Percentiles rank a stretch among this genome's conserved stretches.
phyloP scores from a whole-genome alignment of 768 basidiomycete genomes.

The Termitomyces sp. region DNA sequence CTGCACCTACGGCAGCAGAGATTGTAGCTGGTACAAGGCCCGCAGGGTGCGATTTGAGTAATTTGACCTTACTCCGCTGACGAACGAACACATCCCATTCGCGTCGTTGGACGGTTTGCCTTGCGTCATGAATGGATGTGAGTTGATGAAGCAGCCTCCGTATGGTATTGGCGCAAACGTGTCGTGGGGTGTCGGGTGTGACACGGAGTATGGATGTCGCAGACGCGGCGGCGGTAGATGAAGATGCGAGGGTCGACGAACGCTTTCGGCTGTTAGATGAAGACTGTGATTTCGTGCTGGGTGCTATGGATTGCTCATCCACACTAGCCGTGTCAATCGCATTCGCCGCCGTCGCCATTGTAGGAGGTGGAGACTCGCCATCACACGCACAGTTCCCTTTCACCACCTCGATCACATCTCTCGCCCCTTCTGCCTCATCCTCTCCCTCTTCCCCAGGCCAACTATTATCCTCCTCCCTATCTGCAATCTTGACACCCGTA shows the following conservation, averaged over 20 bases:
- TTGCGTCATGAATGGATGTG: slow-evolving; percentile 76
- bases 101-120: slow-evolving; percentile 59
- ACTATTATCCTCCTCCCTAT: slow-evolving; percentile 70
- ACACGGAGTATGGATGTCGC: slow-evolving; percentile 53
- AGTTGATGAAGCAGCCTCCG: slow-evolving; percentile 69
- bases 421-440: slow-evolving; percentile 19
- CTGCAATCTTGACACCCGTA: slow-evolving; percentile 84
- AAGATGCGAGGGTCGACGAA: slow-evolving; percentile 30
- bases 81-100: slow-evolving; percentile 90
- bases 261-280: slow-evolving; percentile 47
- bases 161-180: slow-evolving; percentile 72
- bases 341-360: slow-evolving; percentile 7
- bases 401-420: slow-evolving; percentile 37
- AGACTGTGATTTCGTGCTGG: slow-evolving; percentile 40
- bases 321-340: background rate
- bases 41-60: slow-evolving; percentile 23
- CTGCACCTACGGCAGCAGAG: slow-evolving; percentile 38
- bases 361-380: slow-evolving; percentile 18
- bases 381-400: slow-evolving; percentile 41
- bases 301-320: slow-evolving; percentile 22
- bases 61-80: slow-evolving; percentile 48
- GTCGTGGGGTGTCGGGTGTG: slow-evolving; percentile 58
- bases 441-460: slow-evolving; percentile 63
- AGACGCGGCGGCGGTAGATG: slow-evolving; percentile 21
- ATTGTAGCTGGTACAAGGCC: slow-evolving; percentile 17